Base-by-base conservation (phyloP, 1,139 yeast species). In the Yamadazyma epiphylla region DNA sequence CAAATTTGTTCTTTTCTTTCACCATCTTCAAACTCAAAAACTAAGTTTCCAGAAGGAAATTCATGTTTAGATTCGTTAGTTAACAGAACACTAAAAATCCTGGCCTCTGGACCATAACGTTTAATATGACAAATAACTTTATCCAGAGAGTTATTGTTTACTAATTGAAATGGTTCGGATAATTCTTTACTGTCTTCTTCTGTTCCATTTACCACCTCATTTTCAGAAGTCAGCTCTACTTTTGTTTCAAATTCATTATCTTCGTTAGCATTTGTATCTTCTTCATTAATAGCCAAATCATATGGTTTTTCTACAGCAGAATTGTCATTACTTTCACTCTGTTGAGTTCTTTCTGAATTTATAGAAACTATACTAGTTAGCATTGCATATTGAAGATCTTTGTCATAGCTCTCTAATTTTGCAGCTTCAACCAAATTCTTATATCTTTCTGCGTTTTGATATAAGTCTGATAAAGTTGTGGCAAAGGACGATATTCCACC, bases 31-130 rank as follows among this genome's bases (percentile, higher is more conserved):
- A 62, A 60, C 30, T 49, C 55, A 33, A 57, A 54, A 15, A 42
- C 46, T 22, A 61, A 48, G 22, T 52, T 53, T 4, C 64, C 64
- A 9, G 65, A 64, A 6, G 45, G 40, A 29, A 63, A 58, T 5
- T 38, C 27, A 25, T 35, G 42, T 4, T 36, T 26, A 1, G 65
- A 52, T 13, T 45, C 42, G 32, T 63, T 63, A 12, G 45, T 45
- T 41, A 63, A 49, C 36, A 46, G 46, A 27, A 61, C 36, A 5
- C 59, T 52, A 28, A 60, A 47, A 13, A 57, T 44, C 29, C 45
- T 50, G 5, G 61, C 49, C 20, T 45, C 34, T 17, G 45, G 45
- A 9, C 47, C 43, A 21, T 37, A 40, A 30, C 46, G 42, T 30
- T 51, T 53, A 11, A 53, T 42, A 14, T 35, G 41, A 15, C 50